Base-by-base conservation (phyloP, 129 eudicot species). In the Flaveria trinervia region DNA sequence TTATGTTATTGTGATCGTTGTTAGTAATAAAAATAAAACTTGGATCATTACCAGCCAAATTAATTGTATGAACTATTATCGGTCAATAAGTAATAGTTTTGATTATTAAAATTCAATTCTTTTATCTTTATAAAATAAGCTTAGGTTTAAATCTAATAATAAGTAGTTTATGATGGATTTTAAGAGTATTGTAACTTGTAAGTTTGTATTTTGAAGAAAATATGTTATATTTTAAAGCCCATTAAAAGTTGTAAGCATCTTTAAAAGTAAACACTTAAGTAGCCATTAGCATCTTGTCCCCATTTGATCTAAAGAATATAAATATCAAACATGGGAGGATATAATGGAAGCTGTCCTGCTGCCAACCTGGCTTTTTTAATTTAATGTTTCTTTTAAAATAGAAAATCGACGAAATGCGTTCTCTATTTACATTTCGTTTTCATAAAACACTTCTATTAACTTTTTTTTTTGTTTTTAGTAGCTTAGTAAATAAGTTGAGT, bases 201-300 rank as follows among this genome's bases (percentile, higher is more conserved):
- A 36, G 41, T 36, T 36, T 36, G 8, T 36, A 36, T 36, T 36
- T 36, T 33, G 39, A 33, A 33, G 4, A 5, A 36, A 36, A 36
- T 5, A 28, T 0, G 26, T 74, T 45, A 7, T 26, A 75, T 62
- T 26, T 25, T 45, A 68, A n/a, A 77, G 49, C 45, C 43, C 81
- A 80, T 80, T 65, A 43, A 73, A 79, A 80, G 83, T 16, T 49
- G 83, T 73, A 73, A 80, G 83, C 74, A 80, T 80, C 70, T 80
- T 22, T 80, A 80, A 66, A 80, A 80, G 83, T 65, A 72, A 66
- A 22, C 45, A 73, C 65, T 65, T 73, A 65, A 80, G 73, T 67
- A 73, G 74, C 41, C 79, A 65, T 80, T 80, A 73, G 68, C 62
- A 41, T 73, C 23, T 80, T 80, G 83, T 73, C 79, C 74, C 61